Percentiles rank a stretch among this genome's conserved stretches.
These are phyloP conservation scores for Zea luxurians DNA, from an alignment of 176 grass and related monocot species.

Conservation along the genomic window DNA sequence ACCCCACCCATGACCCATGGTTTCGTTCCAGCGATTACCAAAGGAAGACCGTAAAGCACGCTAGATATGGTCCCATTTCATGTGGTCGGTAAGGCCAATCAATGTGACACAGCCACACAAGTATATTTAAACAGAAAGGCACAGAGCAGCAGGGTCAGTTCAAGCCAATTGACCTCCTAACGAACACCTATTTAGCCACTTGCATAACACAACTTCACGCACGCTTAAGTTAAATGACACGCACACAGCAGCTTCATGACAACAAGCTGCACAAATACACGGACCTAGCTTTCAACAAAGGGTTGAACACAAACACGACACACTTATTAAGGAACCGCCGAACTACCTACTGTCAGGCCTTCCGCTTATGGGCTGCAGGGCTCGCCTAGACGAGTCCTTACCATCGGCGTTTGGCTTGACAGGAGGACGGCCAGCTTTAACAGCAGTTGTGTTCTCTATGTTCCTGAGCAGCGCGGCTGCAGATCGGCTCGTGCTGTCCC, in stretches of 20 bases:
- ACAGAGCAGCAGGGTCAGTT: too few relatives aligned
- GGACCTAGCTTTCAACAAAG: neutral
- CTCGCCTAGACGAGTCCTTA: constrained; percentile 27
- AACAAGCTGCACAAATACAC: neutral
- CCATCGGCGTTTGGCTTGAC: constrained; percentile 6
- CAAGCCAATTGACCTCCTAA: too few relatives aligned
- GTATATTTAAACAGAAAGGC: too few relatives aligned
- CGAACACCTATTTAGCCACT: neutral
- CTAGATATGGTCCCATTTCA: too few relatives aligned
- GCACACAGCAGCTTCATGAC: neutral
- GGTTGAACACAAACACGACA: neutral
- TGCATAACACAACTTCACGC: neutral
- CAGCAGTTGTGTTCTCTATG: constrained; percentile 28
- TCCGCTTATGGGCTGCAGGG: constrained; percentile 28
- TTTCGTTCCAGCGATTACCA: too few relatives aligned
- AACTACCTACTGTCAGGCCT: neutral
- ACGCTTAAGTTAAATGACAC: neutral
- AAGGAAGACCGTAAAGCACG: too few relatives aligned
- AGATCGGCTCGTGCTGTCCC: neutral
- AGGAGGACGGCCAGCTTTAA: neutral
- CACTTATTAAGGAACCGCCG: neutral
- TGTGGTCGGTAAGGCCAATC: too few relatives aligned
- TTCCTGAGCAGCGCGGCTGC: neutral
- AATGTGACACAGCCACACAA: too few relatives aligned
- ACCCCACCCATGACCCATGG: too few relatives aligned